Percentiles rank a stretch among this genome's conserved stretches.
phyloP scores from a whole-genome alignment of 2,329 filamentous ascomycete genomes.

The Cladophialophora psammophila region DNA sequence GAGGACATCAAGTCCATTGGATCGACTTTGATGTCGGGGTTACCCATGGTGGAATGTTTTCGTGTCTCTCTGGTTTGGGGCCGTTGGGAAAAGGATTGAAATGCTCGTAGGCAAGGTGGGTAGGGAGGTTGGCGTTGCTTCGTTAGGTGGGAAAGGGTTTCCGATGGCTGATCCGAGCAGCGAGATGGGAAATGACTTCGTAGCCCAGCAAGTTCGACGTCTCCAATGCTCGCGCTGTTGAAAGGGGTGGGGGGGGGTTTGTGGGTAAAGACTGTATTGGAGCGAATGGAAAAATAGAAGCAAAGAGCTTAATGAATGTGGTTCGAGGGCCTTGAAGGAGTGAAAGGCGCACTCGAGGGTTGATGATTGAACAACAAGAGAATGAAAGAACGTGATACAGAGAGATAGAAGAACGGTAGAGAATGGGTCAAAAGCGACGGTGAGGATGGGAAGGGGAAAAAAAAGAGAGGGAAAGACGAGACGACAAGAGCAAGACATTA shows the following conservation, averaged over 20 bases:
- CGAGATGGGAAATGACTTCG: slow-evolving; percentile 26
- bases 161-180: slow-evolving; percentile 35
- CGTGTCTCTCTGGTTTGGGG: slow-evolving; percentile 8
- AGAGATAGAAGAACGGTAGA: slow-evolving; percentile 40
- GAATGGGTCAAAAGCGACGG: slow-evolving; percentile 39
- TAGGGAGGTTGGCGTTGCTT: slow-evolving; percentile 1
- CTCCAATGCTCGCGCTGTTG: slow-evolving; percentile 9
- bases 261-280: slow-evolving; percentile 35
- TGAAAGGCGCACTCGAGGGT: slow-evolving; percentile 56
- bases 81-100: slow-evolving; percentile 24
- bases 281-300: slow-evolving; percentile 24
- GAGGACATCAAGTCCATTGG: slow-evolving; percentile 28
- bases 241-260: slow-evolving; percentile 15
- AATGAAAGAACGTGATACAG: slow-evolving; percentile 42
- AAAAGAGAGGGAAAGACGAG: slow-evolving; percentile 42
- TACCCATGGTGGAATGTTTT: slow-evolving; percentile 19
- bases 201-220: slow-evolving; percentile 11
- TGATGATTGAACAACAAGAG: slow-evolving; percentile 37
- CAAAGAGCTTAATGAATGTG: slow-evolving; percentile 45
- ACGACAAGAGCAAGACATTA: slow-evolving; percentile 39
- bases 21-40: slow-evolving; percentile 18
- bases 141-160: slow-evolving; percentile 14
- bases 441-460: slow-evolving; percentile 42
- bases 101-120: slow-evolving; percentile 23
- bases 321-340: slow-evolving; percentile 60